Percentiles rank a stretch among this genome's conserved stretches.
Conservation (phyloP, 2,329 filamentous ascomycete species). For the Trichophyton mentagrophytes region DNA sequence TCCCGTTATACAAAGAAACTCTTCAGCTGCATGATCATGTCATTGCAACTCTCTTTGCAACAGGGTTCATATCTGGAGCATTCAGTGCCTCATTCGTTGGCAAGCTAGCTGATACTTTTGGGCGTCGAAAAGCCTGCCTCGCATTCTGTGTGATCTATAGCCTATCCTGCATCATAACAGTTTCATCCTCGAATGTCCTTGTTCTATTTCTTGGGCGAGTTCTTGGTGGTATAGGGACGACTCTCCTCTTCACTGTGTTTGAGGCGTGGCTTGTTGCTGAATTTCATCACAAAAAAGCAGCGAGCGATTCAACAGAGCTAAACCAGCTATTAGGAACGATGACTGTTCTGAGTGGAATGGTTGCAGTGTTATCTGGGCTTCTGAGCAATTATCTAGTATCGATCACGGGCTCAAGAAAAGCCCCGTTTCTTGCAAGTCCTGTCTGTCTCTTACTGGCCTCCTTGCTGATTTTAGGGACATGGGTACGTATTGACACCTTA, state of each 20-base stretch:
- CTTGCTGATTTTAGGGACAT: slow-evolving; percentile 7
- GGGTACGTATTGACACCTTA: slow-evolving; percentile 9
- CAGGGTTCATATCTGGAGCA: slow-evolving; percentile 11
- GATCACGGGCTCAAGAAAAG: slow-evolving; percentile 36
- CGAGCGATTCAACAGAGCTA: slow-evolving; percentile 34
- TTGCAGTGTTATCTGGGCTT: slow-evolving; percentile 44
- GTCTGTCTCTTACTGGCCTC: slow-evolving; percentile 11
- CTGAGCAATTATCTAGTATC: slow-evolving; percentile 41
- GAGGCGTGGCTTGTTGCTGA: slow-evolving; percentile 52
- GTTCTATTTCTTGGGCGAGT: slow-evolving; percentile 42
- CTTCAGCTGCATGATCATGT: slow-evolving; percentile 8
- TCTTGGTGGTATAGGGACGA: slow-evolving; percentile 44
- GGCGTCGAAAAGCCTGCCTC: slow-evolving; percentile 8
- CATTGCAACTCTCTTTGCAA: slow-evolving; percentile 9
- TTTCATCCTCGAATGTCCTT: slow-evolving; percentile 26
- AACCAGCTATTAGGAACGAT: slow-evolving; percentile 42
- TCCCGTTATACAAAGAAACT: slow-evolving; percentile 12
- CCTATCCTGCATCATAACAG: slow-evolving; percentile 18
- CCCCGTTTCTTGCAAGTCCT: slow-evolving; percentile 41
- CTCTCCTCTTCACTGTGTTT: slow-evolving; percentile 46
- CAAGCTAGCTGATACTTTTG: slow-evolving; percentile 11
- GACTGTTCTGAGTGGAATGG: slow-evolving; percentile 42
- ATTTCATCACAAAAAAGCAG: slow-evolving; percentile 37
- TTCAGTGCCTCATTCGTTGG: slow-evolving; percentile 11
- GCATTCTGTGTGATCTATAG: slow-evolving; percentile 10